phyloP scores from a whole-genome alignment of 2,329 filamentous ascomycete species.

The Clonostachys chloroleuca region DNA sequence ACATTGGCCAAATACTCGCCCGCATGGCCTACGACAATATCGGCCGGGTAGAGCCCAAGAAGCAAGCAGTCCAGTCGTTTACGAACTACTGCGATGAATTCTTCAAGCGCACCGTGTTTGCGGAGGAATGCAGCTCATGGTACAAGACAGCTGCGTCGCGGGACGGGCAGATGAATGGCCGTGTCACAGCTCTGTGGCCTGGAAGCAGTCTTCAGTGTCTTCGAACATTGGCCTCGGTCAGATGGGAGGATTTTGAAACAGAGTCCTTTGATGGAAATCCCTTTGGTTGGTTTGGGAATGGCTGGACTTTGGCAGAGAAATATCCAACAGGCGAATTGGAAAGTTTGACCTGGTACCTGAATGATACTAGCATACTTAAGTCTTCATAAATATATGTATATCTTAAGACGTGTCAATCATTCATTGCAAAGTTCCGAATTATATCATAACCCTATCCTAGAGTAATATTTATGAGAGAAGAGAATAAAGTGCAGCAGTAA shows the following conservation, averaged over 20 bases:
- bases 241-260: constrained; percentile 37
- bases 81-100: constrained; percentile 38
- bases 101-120: constrained; percentile 42
- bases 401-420: no score
- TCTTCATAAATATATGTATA: no score
- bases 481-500: no score
- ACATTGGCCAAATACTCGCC: not conserved
- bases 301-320: not conserved
- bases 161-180: constrained; percentile 11
- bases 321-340: not conserved
- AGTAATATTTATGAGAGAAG: no score
- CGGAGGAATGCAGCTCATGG: constrained; percentile 46
- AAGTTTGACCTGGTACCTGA: not conserved
- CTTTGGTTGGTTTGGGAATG: constrained; percentile 2
- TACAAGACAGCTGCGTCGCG: constrained; percentile 35
- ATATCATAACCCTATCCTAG: no score
- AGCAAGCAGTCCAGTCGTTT: constrained; percentile 39
- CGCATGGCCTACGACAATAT: not conserved
- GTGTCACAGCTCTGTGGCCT: constrained; percentile 37
- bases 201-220: constrained; percentile 37
- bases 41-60: constrained; percentile 33
- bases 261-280: constrained; percentile 4
- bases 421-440: no score
- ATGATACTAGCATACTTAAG: not conserved
- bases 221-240: constrained; percentile 31